Evolutionary conservation across 495 filamentous ascomycete species (phyloP), one percentile per base, ranked within the genome.

Genomic region (Talaromyces adpressus): DNA sequence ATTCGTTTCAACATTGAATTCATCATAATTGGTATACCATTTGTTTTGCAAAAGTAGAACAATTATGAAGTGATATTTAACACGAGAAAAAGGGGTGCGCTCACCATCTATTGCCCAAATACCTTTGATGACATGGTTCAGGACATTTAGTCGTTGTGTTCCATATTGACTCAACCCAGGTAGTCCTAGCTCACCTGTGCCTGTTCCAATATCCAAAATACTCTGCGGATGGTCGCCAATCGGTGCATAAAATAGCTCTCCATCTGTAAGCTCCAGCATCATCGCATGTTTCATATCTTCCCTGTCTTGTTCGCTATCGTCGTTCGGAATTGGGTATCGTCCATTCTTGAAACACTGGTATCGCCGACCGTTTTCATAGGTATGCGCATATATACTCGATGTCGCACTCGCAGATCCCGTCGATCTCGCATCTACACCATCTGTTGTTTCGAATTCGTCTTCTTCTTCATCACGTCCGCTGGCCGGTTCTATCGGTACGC

Each of bases 261-360:
- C 79, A 59, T 78, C 73, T 1, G 81, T 69, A 16, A 73, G 67
- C 27, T 75, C 60, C 25, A 45, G 30, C 60, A 71, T 76, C 67
- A 84, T 77, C 41, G 80, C 76, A 67, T 88, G 85, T 53, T 81
- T 75, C 62, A 88, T 73, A 61, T 88, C 85, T 63, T 88, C 80
- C 30, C 87, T 77, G 59, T 87, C 85, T 64, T 87, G 82, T 70
- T 89, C 85, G 12, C 71, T 70, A 51, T 64, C 57, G 34, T 64
- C 63, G 45, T 64, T 64, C 3, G 63, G 63, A 12, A 64, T 49
- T 11, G 57, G 32, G 22, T 64, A 64, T 29, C 36, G 32, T 27
- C 64, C 61, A 32, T 23, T 60, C 18, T 60, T 47, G 29, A 64
- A 65, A 23, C 41, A n/a, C 36, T 65, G 64, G 61, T 65, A 65